These are phyloP conservation scores for Moricandia arvensis DNA, from an alignment of 345 rosid species.

Conservation along the genomic window DNA sequence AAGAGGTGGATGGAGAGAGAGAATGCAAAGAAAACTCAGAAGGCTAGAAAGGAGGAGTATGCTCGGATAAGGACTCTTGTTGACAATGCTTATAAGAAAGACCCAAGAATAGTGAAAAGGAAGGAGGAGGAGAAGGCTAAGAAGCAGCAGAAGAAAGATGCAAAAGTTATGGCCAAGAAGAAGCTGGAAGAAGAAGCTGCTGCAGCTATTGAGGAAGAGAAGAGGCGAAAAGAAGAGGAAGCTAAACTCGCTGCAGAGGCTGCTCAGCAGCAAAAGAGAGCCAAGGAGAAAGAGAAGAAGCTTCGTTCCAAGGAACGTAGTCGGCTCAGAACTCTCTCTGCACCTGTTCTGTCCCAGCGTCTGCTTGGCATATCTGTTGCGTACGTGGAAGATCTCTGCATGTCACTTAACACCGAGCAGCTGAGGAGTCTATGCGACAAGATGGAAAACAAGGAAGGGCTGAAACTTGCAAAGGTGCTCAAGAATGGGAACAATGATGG, in stretches of 20 bases:
- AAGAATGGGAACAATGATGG: conserved; percentile 35
- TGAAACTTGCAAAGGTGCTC: conserved; percentile 57
- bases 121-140: conserved; percentile 79
- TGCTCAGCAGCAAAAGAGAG: conserved; percentile 68
- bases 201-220: conserved; percentile 78
- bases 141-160: conserved; percentile 80
- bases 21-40: conserved; percentile 72
- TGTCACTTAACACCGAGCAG: conserved; percentile 63
- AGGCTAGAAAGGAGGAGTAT: conserved; percentile 91
- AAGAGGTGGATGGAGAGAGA: conserved; percentile 99
- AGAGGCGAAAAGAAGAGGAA: conserved; percentile 68
- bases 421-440: conserved; percentile 63
- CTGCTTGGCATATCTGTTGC: conserved; percentile 57
- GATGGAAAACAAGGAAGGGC: conserved; percentile 59
- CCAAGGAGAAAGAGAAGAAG: conserved; percentile 90
- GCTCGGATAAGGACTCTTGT: conserved; percentile 79
- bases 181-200: conserved; percentile 88
- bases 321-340: conserved; percentile 75
- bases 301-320: conserved; percentile 79
- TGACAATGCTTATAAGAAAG: conserved; percentile 86
- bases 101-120: conserved; percentile 74
- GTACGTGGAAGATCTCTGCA: conserved; percentile 76
- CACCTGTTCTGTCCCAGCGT: conserved; percentile 49
- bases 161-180: conserved; percentile 71
- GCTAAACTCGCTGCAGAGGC: conserved; percentile 75